phyloP scores from a whole-genome alignment of 768 basidiomycete species.

The Leccinum pellstonianum region DNA sequence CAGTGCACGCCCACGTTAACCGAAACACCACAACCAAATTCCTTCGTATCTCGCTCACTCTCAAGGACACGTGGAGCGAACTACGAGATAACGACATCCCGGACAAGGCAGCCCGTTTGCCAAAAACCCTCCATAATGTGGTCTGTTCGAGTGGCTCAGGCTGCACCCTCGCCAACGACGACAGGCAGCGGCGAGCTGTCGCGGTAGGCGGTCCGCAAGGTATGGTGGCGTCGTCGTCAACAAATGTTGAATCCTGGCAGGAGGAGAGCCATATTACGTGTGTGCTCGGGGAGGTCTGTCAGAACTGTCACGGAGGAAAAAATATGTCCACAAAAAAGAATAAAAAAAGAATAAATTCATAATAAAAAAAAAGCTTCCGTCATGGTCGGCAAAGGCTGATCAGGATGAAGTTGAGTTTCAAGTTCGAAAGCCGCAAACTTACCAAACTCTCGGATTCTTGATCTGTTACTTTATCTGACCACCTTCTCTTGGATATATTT shows the following conservation, averaged over 20 bases:
- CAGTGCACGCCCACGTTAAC: constrained; percentile 15
- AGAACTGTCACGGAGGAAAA: constrained; percentile 28
- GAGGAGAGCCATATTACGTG: constrained; percentile 26
- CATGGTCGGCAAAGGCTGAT: constrained; percentile 31
- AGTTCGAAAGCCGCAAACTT: constrained; percentile 33
- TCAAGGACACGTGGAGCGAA: constrained; percentile 11
- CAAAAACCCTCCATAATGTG: not conserved
- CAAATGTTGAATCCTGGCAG: not conserved
- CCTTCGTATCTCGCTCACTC: constrained; percentile 9
- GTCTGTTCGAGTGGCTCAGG: not conserved
- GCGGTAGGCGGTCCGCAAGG: not conserved
- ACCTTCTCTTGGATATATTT: constrained; percentile 25
- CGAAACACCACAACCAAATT: constrained; percentile 15
- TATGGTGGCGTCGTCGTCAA: constrained; percentile 5
- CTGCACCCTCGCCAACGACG: not conserved
- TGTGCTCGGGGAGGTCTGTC: constrained; percentile 5
- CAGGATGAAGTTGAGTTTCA: constrained; percentile 33
- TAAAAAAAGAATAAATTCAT: not conserved
- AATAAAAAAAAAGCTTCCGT: constrained; percentile 24
- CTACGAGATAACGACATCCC: constrained; percentile 16
- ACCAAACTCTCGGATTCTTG: constrained; percentile 20
- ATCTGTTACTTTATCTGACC: constrained; percentile 34
- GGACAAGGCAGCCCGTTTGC: constrained; percentile 10
- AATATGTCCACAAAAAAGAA: constrained; percentile 10
- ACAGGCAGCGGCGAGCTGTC: not conserved